Conservation (phyloP, 2,329 filamentous ascomycete genomes). For the Cercospora zeae-maydis region DNA sequence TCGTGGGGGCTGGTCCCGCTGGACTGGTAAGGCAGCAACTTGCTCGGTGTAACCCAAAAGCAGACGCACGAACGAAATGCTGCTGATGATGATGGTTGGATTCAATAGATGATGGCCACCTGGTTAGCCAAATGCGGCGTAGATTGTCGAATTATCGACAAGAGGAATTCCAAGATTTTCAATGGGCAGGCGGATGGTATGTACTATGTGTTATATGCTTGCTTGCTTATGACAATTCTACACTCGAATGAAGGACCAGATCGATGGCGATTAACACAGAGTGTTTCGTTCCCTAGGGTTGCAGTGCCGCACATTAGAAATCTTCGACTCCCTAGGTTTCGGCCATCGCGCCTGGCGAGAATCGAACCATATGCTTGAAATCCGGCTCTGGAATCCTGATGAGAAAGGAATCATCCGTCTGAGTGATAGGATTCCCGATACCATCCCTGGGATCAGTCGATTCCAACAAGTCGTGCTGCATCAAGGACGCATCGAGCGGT, state of each 20-base stretch:
- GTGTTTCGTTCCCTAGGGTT: too few species aligned
- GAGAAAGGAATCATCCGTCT: conserved; percentile 54
- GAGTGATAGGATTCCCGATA: conserved; percentile 59
- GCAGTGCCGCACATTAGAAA: conserved; percentile 43
- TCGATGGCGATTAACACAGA: too few species aligned
- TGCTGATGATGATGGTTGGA: too few species aligned
- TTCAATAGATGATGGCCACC: conserved; percentile 40
- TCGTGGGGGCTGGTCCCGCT: too few species aligned
- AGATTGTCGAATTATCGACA: conserved; percentile 42
- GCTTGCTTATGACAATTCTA: too few species aligned
- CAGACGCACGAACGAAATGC: too few species aligned
- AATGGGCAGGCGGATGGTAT: conserved; percentile 39
- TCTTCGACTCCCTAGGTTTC: conserved; percentile 60
- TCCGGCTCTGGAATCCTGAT: conserved; percentile 53
- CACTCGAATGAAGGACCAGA: too few species aligned
- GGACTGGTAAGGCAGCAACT: too few species aligned
- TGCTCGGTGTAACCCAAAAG: too few species aligned
- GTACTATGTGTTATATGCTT: neutral
- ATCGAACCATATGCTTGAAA: conserved; percentile 60
- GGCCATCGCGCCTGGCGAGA: conserved; percentile 60
- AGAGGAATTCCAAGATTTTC: conserved; percentile 40
- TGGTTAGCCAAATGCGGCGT: conserved; percentile 43
- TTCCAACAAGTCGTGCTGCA: conserved; percentile 62
- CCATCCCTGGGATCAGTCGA: conserved; percentile 46
- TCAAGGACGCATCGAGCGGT: conserved; percentile 66